A percentile compares a stretch with the other conserved stretches of the same genome.
Evolutionary conservation across 768 basidiomycete species (phyloP).

Genomic region (Boletus rubescentipes): DNA sequence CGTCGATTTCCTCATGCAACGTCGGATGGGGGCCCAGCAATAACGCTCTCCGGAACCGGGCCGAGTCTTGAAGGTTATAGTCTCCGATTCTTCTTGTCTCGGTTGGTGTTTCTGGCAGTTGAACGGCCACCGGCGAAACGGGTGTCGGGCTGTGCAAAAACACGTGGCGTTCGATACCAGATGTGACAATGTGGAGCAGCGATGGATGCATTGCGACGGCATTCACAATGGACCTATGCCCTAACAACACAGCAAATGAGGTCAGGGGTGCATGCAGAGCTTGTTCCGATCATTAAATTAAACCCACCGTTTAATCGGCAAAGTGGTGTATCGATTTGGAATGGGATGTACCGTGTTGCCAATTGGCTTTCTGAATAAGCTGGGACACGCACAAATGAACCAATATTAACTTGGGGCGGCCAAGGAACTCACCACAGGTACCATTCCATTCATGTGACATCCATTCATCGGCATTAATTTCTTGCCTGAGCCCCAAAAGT

Average conservation of each 20-base stretch:
- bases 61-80: constrained; percentile 34
- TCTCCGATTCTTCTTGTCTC: constrained; percentile 47
- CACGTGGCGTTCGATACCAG: constrained; percentile 72
- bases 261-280: not conserved
- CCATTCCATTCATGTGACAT: constrained; percentile 28
- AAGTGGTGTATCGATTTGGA: constrained; percentile 60
- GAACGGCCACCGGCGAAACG: constrained; percentile 48
- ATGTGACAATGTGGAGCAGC: constrained; percentile 62
- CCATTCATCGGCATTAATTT: constrained; percentile 51
- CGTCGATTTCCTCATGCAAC: constrained; percentile 28
- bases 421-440: constrained; percentile 29
- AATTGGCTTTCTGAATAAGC: constrained; percentile 45
- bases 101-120: constrained; percentile 46
- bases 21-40: constrained; percentile 28
- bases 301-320: constrained; percentile 56
- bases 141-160: constrained; percentile 66
- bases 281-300: constrained; percentile 1
- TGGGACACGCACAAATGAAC: constrained; percentile 22
- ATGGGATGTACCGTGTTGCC: constrained; percentile 53
- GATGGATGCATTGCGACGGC: constrained; percentile 70
- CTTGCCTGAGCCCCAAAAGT: constrained; percentile 45
- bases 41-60: constrained; percentile 39
- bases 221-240: constrained; percentile 80
- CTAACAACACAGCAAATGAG: constrained; percentile 32
- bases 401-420: constrained; percentile 12